These are phyloP conservation scores for Arctium minus DNA, from an alignment of 129 eudicot genomes.

Conservation along the genomic window DNA sequence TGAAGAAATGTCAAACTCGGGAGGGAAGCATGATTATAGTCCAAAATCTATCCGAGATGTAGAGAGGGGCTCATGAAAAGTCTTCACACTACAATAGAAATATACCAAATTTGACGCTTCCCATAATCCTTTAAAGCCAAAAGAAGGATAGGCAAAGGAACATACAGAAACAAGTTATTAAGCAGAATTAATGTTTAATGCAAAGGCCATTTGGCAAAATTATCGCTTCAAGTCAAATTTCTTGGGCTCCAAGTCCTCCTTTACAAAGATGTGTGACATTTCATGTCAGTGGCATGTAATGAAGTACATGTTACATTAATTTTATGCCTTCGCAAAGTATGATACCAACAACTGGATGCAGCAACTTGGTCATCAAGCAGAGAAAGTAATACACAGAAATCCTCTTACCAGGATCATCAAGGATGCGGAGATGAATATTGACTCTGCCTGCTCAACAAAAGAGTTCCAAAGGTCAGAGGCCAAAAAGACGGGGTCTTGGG, in stretches of 20 bases:
- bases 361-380: neutral
- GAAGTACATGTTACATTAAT: neutral
- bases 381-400: constrained; percentile 1
- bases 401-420: constrained; percentile 75
- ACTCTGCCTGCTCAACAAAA: constrained; percentile 79
- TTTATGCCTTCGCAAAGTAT: neutral
- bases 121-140: neutral
- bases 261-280: neutral
- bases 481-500: constrained; percentile 24
- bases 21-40: no score
- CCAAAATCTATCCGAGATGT: no score
- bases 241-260: no score
- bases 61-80: no score
- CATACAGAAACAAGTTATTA: neutral
- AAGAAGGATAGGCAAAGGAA: neutral
- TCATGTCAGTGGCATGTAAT: neutral
- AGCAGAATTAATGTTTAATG: neutral
- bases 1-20: no score
- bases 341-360: neutral
- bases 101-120: no score
- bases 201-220: neutral
- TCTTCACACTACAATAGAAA: no score
- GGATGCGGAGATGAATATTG: constrained; percentile 56
- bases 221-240: neutral
- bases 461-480: constrained; percentile 76